Conservation (phyloP, 371 early-diverging fungal species). For the Haplosporangium sp. region DNA sequence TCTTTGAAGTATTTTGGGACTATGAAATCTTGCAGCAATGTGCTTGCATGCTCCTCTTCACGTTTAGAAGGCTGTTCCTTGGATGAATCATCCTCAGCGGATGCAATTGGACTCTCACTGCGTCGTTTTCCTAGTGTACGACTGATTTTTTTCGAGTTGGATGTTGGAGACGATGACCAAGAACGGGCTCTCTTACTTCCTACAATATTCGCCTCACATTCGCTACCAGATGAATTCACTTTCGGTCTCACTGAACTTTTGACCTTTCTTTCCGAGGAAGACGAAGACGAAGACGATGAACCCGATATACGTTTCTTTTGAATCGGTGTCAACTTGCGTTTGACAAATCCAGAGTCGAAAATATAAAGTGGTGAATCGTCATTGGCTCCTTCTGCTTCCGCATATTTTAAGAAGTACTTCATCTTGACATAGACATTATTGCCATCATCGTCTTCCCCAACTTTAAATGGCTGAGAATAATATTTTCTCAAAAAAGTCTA, state of each 20-base stretch:
- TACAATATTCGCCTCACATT: constrained; percentile 20
- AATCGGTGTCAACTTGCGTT: constrained; percentile 48
- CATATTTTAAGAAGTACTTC: constrained; percentile 78
- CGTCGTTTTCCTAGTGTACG: constrained; percentile 43
- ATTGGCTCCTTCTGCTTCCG: constrained; percentile 61
- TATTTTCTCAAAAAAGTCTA: constrained; percentile 67
- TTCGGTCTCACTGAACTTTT: constrained; percentile 10
- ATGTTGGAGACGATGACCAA: constrained; percentile 32
- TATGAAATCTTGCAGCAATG: constrained; percentile 73
- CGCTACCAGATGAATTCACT: constrained; percentile 10
- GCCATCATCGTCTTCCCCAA: constrained; percentile 86
- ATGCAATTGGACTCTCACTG: constrained; percentile 7
- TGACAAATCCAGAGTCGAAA: constrained; percentile 78
- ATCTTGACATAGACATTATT: constrained; percentile 78
- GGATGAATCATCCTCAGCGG: not conserved
- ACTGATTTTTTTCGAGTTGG: constrained; percentile 24
- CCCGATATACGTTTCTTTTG: constrained; percentile 50
- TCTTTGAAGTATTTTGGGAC: constrained; percentile 82
- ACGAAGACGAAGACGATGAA: constrained; percentile 42
- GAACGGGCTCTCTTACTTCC: constrained; percentile 44
- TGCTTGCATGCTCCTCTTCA: constrained; percentile 53
- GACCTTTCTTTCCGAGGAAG: constrained; percentile 28
- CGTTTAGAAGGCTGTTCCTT: constrained; percentile 23
- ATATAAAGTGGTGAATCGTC: constrained; percentile 90
- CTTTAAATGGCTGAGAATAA: constrained; percentile 76